Conservation (phyloP, 2,329 filamentous ascomycete species). For the Sporothrix euskadiensis region DNA sequence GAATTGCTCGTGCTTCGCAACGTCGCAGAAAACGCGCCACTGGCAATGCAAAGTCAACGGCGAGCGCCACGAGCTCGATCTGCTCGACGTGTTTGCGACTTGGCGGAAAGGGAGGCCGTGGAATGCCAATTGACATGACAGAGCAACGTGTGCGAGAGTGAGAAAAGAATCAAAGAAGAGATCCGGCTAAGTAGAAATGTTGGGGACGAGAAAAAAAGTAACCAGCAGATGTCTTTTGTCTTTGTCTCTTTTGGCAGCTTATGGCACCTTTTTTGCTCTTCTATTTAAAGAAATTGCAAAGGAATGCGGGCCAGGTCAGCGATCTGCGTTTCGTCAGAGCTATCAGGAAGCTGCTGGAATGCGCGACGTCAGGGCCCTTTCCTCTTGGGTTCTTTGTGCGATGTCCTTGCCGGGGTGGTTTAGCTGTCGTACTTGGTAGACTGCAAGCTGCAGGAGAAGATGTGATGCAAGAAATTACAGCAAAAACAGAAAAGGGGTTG, state of each 20-base stretch:
- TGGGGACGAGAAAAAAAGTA: not conserved
- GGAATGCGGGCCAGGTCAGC: constrained; percentile 23
- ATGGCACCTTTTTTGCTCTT: not conserved
- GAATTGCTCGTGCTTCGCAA: not conserved
- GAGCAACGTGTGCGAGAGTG: not conserved
- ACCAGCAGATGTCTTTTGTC: not conserved
- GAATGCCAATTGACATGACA: not conserved
- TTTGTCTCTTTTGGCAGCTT: not conserved
- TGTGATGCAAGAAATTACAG: not conserved
- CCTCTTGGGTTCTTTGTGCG: not conserved
- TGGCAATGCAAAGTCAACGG: not conserved
- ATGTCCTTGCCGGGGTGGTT: not conserved
- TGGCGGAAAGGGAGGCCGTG: not conserved
- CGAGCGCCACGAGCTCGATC: constrained; percentile 1
- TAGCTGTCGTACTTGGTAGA: not conserved
- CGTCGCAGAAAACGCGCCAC: not conserved
- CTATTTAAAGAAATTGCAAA: constrained; percentile 12
- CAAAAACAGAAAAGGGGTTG: not conserved
- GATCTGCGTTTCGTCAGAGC: constrained; percentile 26
- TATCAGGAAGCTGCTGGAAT: constrained; percentile 10
- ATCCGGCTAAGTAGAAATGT: not conserved
- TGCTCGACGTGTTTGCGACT: not conserved
- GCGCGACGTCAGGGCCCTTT: not conserved
- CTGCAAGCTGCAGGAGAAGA: not conserved
- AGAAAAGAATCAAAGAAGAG: not conserved